phyloP scores from a whole-genome alignment of 106 monocot species.

The Allium cepa region DNA sequence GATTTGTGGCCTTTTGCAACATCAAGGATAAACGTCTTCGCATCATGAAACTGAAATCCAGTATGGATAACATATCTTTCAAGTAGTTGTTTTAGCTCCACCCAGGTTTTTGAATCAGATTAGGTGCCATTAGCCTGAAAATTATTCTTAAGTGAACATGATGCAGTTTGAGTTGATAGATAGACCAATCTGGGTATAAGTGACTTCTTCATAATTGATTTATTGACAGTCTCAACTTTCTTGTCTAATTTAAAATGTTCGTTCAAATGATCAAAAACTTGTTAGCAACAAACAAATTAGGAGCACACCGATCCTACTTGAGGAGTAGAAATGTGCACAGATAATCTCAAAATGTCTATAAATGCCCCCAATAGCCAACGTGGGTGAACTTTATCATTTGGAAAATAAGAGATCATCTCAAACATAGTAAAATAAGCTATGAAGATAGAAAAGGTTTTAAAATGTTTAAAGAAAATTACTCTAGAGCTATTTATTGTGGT shows the following conservation, averaged over 20 bases:
- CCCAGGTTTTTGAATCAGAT: constrained; percentile 4
- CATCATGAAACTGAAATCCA: constrained; percentile 61
- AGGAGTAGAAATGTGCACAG: too few species aligned
- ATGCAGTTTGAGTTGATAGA: constrained; percentile 47
- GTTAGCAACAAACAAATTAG: too few species aligned
- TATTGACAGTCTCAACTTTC: constrained; percentile 13
- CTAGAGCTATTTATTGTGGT: too few species aligned
- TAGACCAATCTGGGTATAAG: too few species aligned
- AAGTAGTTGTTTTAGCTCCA: constrained; percentile 45
- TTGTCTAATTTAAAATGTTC: constrained; percentile 21
- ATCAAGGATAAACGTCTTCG: constrained; percentile 30
- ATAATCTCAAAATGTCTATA: too few species aligned
- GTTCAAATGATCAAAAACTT: neutral
- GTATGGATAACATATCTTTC: constrained; percentile 46
- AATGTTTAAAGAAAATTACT: too few species aligned
- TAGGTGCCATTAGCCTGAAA: constrained; percentile 24
- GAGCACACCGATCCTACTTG: too few species aligned
- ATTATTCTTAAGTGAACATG: constrained; percentile 37
- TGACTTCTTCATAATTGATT: constrained; percentile 33
- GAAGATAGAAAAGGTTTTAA: too few species aligned
- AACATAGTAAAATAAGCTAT: too few species aligned
- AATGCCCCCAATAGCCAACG: too few species aligned
- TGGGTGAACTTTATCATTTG: too few species aligned
- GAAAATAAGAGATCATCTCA: too few species aligned
- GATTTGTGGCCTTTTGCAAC: constrained; percentile 41